Evolutionary conservation across 805 yeast species (phyloP).

Genomic region (Starmerella apis): DNA sequence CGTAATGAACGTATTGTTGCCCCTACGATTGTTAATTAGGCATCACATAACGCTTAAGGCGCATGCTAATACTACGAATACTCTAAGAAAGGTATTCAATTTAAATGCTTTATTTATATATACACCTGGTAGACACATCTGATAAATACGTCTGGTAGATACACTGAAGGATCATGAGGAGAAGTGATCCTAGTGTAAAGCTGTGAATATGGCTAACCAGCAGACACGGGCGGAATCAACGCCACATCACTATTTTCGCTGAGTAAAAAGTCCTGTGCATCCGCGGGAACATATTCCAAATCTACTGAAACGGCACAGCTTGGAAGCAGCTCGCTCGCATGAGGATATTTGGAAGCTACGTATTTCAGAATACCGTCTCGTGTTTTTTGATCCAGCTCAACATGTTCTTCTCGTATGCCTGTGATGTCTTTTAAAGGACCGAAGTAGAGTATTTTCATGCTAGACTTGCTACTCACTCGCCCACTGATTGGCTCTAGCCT

Average conservation of each 20-base stretch:
- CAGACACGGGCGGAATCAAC: constrained; percentile 29
- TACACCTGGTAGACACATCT: too few relatives aligned
- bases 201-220: constrained; percentile 23
- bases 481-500: not conserved
- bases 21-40: not conserved
- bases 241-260: constrained; percentile 25
- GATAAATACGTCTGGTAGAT: too few relatives aligned
- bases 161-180: too few relatives aligned
- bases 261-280: constrained; percentile 6
- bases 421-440: constrained; percentile 26
- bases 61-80: not conserved
- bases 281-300: constrained; percentile 23
- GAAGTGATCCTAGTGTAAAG: too few relatives aligned
- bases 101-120: not conserved
- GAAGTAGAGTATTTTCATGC: constrained; percentile 22
- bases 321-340: constrained; percentile 15
- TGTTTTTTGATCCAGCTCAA: not conserved
- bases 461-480: not conserved
- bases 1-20: too few relatives aligned
- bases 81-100: not conserved
- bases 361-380: constrained; percentile 10
- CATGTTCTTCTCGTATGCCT: constrained; percentile 11
- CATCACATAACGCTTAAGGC: not conserved
- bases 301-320: constrained; percentile 26
- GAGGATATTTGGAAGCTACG: constrained; percentile 17